Conservation (phyloP, 495 filamentous ascomycete species). For the Penicillium simplicissimum region DNA sequence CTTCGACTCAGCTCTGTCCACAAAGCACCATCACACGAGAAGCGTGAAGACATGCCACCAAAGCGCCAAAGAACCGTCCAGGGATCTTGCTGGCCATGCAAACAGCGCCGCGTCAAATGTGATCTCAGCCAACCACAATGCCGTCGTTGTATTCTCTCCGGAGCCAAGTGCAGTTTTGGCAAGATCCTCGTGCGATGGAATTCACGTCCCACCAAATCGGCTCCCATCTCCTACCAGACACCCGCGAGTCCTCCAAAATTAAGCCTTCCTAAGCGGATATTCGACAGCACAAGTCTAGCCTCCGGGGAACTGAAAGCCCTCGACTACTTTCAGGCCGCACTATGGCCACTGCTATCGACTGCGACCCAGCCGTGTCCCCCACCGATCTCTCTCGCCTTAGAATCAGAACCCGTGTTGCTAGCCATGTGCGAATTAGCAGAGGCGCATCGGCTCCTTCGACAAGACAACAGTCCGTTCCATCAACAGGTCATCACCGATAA, state of each 20-base stretch:
- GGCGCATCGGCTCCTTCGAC: conserved; percentile 29
- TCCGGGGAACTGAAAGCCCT: conserved; percentile 16
- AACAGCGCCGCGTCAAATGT: conserved; percentile 40
- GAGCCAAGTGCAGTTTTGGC: conserved; percentile 37
- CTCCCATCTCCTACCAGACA: conserved; percentile 27
- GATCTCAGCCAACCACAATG: conserved; percentile 31
- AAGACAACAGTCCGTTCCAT: background rate
- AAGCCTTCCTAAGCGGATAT: conserved; percentile 13
- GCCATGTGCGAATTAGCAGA: conserved; percentile 34
- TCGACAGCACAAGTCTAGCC: conserved; percentile 8
- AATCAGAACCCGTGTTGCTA: conserved; percentile 28
- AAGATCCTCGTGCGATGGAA: conserved; percentile 39
- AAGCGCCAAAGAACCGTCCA: conserved; percentile 39
- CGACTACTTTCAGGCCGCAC: conserved; percentile 21
- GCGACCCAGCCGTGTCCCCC: conserved; percentile 31
- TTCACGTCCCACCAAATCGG: conserved; percentile 15
- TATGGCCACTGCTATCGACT: conserved; percentile 24
- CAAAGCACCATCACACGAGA: background rate
- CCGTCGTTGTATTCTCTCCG: conserved; percentile 33
- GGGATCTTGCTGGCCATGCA: conserved; percentile 42
- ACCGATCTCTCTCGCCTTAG: conserved; percentile 28
- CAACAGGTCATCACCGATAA: conserved; percentile 12
- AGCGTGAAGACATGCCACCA: conserved; percentile 12
- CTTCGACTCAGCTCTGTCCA: background rate
- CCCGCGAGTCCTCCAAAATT: background rate